A percentile compares a stretch with the other conserved stretches of the same genome.
These are phyloP conservation scores for Gossypium schwendimanii DNA, from an alignment of 441 rosid genomes.

Conservation along the genomic window DNA sequence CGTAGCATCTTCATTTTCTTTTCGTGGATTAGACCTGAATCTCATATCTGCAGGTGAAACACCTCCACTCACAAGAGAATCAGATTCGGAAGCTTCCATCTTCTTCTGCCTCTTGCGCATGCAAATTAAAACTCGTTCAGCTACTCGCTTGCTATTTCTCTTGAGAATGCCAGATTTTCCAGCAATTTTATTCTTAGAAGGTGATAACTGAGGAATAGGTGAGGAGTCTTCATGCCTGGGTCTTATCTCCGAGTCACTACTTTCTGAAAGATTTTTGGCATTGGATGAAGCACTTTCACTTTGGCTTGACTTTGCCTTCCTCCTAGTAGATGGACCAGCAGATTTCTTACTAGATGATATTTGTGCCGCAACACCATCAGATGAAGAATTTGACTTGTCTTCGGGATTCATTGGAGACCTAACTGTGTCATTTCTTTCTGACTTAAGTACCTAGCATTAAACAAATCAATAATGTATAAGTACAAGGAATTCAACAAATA, in stretches of 20 bases:
- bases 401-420: slow-evolving; percentile 34
- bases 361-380: slow-evolving; percentile 42
- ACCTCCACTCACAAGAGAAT: slow-evolving; percentile 61
- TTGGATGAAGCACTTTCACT: slow-evolving; percentile 94
- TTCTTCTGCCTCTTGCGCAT: slow-evolving; percentile 84
- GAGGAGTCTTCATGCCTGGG: slow-evolving; percentile 42
- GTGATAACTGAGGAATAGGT: slow-evolving; percentile 32
- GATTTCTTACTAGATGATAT: slow-evolving; percentile 45
- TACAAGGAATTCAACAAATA: background rate
- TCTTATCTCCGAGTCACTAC: slow-evolving; percentile 88
- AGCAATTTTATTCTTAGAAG: slow-evolving; percentile 50
- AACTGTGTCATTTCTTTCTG: slow-evolving; percentile 31
- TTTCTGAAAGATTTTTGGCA: slow-evolving; percentile 58
- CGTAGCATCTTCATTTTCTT: slow-evolving; percentile 71
- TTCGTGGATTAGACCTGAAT: slow-evolving; percentile 41
- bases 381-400: slow-evolving; percentile 44
- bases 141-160: slow-evolving; percentile 84
- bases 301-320: slow-evolving; percentile 53
- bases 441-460: slow-evolving; percentile 51
- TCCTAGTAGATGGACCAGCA: slow-evolving; percentile 40
- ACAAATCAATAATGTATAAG: background rate
- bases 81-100: slow-evolving; percentile 58
- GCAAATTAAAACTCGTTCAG: slow-evolving; percentile 72
- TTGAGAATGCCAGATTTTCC: slow-evolving; percentile 56
- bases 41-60: slow-evolving; percentile 33